These are phyloP conservation scores for Leptomonas pyrrhocoris DNA, from an alignment of 208 protist species.

Conservation along the genomic window DNA sequence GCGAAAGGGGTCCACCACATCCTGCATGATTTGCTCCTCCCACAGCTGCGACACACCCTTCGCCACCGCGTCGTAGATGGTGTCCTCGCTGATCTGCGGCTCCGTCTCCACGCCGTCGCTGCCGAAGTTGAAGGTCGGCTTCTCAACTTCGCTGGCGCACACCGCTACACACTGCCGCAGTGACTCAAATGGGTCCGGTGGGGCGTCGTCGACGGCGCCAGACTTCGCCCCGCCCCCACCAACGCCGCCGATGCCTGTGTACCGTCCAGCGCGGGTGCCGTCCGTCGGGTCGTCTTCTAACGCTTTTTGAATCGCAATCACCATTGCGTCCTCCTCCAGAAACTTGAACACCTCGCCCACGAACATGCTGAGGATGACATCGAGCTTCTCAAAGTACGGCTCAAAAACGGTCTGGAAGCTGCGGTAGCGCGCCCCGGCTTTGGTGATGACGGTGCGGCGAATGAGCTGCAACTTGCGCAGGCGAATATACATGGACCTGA, in stretches of 20 bases:
- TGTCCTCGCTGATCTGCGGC: slow-evolving; percentile 63
- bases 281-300: slow-evolving; percentile 59
- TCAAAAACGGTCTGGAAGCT: slow-evolving; percentile 79
- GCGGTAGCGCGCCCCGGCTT: slow-evolving; percentile 55
- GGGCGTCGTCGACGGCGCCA: slow-evolving; percentile 15
- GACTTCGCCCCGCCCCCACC: not conserved
- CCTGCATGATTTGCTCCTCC: slow-evolving; percentile 86
- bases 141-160: slow-evolving; percentile 66
- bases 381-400: slow-evolving; percentile 89
- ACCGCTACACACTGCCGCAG: slow-evolving; percentile 80
- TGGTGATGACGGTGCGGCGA: slow-evolving; percentile 70
- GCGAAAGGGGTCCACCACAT: slow-evolving; percentile 72
- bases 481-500: slow-evolving; percentile 65
- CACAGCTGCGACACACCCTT: slow-evolving; percentile 70
- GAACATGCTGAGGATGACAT: slow-evolving; percentile 72
- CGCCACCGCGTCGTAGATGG: slow-evolving; percentile 47
- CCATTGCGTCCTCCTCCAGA: slow-evolving; percentile 68
- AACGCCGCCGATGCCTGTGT: not conserved
- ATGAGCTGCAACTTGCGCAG: slow-evolving; percentile 74
- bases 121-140: slow-evolving; percentile 53
- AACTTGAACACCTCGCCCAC: slow-evolving; percentile 66
- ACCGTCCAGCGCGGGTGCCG: not conserved
- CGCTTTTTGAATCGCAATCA: slow-evolving; percentile 76
- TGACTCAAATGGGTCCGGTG: slow-evolving; percentile 54
- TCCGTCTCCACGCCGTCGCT: slow-evolving; percentile 60